Conservation (phyloP, 2,329 filamentous ascomycete species). For the Beauveria australis region DNA sequence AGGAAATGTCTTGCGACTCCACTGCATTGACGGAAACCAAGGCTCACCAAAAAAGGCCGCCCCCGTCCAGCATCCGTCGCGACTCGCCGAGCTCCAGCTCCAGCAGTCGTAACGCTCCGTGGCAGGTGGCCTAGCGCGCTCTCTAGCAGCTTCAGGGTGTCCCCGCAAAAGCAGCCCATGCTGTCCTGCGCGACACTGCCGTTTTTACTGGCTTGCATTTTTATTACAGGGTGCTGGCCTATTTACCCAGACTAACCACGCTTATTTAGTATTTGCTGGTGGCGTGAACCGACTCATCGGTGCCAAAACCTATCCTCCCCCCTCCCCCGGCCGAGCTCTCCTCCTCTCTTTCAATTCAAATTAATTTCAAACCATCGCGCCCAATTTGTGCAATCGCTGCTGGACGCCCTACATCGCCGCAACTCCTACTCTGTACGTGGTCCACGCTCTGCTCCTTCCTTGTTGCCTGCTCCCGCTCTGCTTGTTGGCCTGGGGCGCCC, state of each 20-base stretch:
- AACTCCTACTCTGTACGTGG: neutral
- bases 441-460: neutral
- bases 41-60: neutral
- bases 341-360: neutral
- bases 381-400: neutral
- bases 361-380: neutral
- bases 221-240: too few species aligned
- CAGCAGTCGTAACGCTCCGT: neutral
- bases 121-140: neutral
- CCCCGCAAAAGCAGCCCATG: neutral
- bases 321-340: neutral
- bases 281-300: neutral
- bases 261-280: neutral
- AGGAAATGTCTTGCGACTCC: neutral
- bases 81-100: slow-evolving; percentile 11
- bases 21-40: neutral
- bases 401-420: neutral
- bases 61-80: slow-evolving; percentile 5
- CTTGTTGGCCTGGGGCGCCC: neutral
- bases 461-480: neutral
- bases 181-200: neutral
- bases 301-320: neutral
- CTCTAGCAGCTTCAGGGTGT: neutral
- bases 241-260: too few species aligned
- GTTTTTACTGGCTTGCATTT: too few species aligned